These are phyloP conservation scores for Xylaria arbuscula DNA, from an alignment of 2,329 filamentous ascomycete genomes.

Conservation along the genomic window DNA sequence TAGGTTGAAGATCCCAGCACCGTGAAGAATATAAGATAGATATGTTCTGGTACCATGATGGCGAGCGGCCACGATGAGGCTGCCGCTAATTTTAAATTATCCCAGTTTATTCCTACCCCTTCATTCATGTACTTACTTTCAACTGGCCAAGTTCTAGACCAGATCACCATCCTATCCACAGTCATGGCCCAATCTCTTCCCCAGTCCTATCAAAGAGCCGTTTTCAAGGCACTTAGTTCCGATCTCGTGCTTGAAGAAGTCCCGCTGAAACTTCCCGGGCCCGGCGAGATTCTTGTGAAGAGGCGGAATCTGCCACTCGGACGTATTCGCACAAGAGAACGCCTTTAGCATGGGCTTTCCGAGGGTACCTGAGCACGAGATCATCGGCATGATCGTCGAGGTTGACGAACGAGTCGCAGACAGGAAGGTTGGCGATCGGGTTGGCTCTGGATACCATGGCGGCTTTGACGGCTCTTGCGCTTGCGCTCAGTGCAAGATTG, in stretches of 20 bases:
- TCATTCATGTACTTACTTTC: no score
- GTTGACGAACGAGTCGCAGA: conserved; percentile 62
- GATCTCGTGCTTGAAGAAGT: conserved; percentile 65
- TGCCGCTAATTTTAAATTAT: no score
- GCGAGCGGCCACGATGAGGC: no score
- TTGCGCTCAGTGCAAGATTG: conserved; percentile 65
- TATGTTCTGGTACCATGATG: no score
- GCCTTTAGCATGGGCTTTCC: conserved; percentile 55
- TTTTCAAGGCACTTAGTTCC: conserved; percentile 60
- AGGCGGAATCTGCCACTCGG: conserved; percentile 71
- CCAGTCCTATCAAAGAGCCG: conserved; percentile 65
- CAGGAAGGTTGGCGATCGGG: conserved; percentile 68
- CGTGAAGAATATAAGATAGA: no score
- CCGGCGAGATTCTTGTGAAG: conserved; percentile 68
- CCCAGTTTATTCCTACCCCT: no score
- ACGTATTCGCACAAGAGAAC: conserved; percentile 52
- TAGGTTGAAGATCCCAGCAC: no score
- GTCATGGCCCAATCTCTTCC: conserved; percentile 3
- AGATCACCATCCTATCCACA: no score
- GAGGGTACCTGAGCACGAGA: conserved; percentile 68
- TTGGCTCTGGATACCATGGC: conserved; percentile 63
- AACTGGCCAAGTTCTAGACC: no score
- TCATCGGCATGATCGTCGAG: conserved; percentile 68
- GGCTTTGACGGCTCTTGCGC: conserved; percentile 54
- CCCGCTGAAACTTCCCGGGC: conserved; percentile 58